Conservation (phyloP, 2,329 filamentous ascomycete genomes). For the Raffaelea arxii region DNA sequence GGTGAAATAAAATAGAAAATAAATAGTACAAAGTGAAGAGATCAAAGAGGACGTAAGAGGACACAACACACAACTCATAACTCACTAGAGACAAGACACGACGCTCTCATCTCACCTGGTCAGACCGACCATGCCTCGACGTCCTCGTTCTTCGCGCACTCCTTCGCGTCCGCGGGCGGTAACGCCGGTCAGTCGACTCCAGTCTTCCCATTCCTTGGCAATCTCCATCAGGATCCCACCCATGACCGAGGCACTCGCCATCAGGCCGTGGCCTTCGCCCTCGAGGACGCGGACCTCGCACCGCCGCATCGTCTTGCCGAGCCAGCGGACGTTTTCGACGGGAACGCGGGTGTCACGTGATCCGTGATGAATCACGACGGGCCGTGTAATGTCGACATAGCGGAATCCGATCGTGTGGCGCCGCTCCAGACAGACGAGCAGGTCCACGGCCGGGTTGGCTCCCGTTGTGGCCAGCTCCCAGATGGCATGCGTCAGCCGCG, state of each 20-base stretch:
- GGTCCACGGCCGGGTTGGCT: slow-evolving; percentile 86
- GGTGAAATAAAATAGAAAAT: too few relatives aligned
- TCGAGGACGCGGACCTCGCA: slow-evolving; percentile 88
- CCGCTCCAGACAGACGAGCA: slow-evolving; percentile 86
- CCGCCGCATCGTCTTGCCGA: slow-evolving; percentile 84
- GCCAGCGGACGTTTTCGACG: slow-evolving; percentile 89
- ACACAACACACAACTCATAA: background rate
- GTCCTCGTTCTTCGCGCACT: slow-evolving; percentile 14
- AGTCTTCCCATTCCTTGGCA: slow-evolving; percentile 85
- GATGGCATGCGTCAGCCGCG: slow-evolving; percentile 79
- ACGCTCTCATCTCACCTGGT: slow-evolving; percentile 1
- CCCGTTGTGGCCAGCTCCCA: slow-evolving; percentile 88
- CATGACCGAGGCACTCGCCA: slow-evolving; percentile 93
- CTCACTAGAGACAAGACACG: background rate
- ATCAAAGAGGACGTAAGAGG: background rate
- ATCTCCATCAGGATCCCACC: slow-evolving; percentile 91
- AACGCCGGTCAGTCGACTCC: slow-evolving; percentile 51
- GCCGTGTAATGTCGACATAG: slow-evolving; percentile 88
- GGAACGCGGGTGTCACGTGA: slow-evolving; percentile 84
- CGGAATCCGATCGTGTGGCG: slow-evolving; percentile 88
- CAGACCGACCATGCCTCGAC: slow-evolving; percentile 13
- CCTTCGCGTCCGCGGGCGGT: slow-evolving; percentile 5
- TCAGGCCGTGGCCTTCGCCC: slow-evolving; percentile 87
- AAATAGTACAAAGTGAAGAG: too few relatives aligned
- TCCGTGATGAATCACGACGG: slow-evolving; percentile 90